Percentiles rank a stretch among this genome's conserved stretches.
Conservation (phyloP, 768 basidiomycete species). For the Agaricus sinodeliciosus region DNA sequence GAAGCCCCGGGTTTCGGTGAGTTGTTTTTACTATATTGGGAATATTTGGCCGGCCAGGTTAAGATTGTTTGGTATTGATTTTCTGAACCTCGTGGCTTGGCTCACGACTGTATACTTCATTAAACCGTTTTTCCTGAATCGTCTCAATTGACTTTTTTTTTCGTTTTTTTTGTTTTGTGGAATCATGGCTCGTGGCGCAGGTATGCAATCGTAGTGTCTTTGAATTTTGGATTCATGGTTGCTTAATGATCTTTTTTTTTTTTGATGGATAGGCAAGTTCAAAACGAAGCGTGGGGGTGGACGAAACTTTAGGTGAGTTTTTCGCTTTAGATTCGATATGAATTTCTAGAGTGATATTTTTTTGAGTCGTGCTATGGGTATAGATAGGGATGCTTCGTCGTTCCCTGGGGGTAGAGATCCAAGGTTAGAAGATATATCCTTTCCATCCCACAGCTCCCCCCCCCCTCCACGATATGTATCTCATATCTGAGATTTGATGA, state of each 20-base stretch:
- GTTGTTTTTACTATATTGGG: background rate
- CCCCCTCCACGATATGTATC: too few relatives aligned
- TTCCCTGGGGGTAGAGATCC: conserved; percentile 10
- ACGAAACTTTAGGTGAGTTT: conserved; percentile 65
- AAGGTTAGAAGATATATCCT: background rate
- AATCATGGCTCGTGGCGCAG: conserved; percentile 46
- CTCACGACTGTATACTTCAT: background rate
- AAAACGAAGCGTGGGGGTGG: conserved; percentile 88
- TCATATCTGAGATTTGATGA: background rate
- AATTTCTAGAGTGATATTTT: too few relatives aligned
- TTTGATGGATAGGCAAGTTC: conserved; percentile 52
- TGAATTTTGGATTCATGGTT: background rate
- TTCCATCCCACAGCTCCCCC: background rate
- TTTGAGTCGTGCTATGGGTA: conserved; percentile 9
- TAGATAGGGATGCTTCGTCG: conserved; percentile 5
- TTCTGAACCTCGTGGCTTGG: background rate
- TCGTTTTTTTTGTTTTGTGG: too few relatives aligned
- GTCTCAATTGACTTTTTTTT: too few relatives aligned
- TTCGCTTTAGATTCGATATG: too few relatives aligned
- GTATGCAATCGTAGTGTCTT: conserved; percentile 18
- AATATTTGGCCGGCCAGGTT: too few relatives aligned
- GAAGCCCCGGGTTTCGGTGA: background rate
- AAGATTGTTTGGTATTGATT: too few relatives aligned
- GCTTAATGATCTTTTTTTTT: background rate
- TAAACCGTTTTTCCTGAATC: too few relatives aligned